Base-by-base conservation (phyloP, 306 rosid species). In the Amphicarpaea edgeworthii region DNA sequence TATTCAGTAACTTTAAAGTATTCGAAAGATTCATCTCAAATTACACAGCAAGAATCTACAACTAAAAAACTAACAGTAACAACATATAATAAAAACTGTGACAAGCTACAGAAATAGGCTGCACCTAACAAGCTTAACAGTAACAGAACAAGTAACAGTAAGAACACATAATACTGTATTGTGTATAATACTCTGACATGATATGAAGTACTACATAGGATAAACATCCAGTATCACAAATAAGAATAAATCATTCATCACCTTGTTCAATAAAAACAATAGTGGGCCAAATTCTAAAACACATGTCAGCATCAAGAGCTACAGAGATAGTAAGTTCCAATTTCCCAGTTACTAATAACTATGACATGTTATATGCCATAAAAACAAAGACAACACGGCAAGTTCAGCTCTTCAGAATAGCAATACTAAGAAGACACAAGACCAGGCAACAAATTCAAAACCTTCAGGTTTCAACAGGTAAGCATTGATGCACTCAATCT, bases 321-420 rank as follows among this genome's bases (percentile, higher is more conserved):
- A 28, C 32, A 8, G 28, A 1, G 16, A 41, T 40, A 41, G 41
- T 3, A 59, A 16, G 57, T 43, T 73, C 59, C 49, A 32, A 34
- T 51, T 70, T 70, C 50, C 37, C 34, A 51, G 49, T 32, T 34
- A 34, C 47, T n/a, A 34, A 19, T 42, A 12, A 41, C 42, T 72
- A 23, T 38, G n/a, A 47, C 32, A 28, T 46, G 23, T 21, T 24
- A 69, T 2, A 74, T n/a, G 66, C 0, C 16, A 24, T 17, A 23
- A 73, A 26, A 6, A 11, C 7, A 3, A 42, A 61, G 61, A 37
- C 12, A n/a, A 3, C 64, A 28, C 20, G 49, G 58, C 26, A 64
- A 37, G 26, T 64, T 50, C 65, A 49, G 20, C 51, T 72, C 41
- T 61, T 60, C 11, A 37, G 30, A 71, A 51, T 64, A 51, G 32